phyloP scores from a whole-genome alignment of 495 filamentous ascomycete species.

The Endocarpon pusillum region DNA sequence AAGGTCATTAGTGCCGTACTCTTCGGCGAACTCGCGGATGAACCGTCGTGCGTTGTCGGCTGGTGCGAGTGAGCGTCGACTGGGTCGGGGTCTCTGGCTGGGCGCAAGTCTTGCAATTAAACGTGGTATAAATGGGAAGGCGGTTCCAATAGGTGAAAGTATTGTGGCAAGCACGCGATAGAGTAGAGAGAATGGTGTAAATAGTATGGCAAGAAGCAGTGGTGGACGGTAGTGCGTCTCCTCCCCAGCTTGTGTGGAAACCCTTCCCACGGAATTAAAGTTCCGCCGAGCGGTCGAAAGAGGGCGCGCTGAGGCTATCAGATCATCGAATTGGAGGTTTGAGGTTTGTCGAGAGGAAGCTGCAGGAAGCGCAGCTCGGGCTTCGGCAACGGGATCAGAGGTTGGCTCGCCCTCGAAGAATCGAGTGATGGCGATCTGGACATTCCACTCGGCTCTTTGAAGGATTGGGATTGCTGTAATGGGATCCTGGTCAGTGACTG shows the following conservation, averaged over 20 bases:
- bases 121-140: constrained; percentile 75
- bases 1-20: constrained; percentile 55
- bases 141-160: constrained; percentile 45
- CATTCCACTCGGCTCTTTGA: constrained; percentile 84
- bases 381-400: constrained; percentile 64
- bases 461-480: constrained; percentile 66
- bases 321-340: constrained; percentile 42
- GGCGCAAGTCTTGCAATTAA: constrained; percentile 37
- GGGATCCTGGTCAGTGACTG: constrained; percentile 70
- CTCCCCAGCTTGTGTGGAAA: constrained; percentile 55
- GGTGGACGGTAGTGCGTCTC: constrained; percentile 49
- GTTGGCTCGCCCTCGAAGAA: constrained; percentile 97
- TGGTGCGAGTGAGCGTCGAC: constrained; percentile 55
- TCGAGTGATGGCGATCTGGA: constrained; percentile 86
- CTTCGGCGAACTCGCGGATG: constrained; percentile 83
- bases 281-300: constrained; percentile 15
- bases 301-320: constrained; percentile 27
- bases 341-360: constrained; percentile 34
- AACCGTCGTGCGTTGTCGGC: constrained; percentile 79
- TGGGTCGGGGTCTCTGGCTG: constrained; percentile 41
- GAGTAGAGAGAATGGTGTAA: constrained; percentile 66
- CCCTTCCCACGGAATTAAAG: constrained; percentile 53
- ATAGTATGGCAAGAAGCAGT: constrained; percentile 55
- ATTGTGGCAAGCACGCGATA: constrained; percentile 48
- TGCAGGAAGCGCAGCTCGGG: constrained; percentile 42